Evolutionary conservation across 2,329 filamentous ascomycete species (phyloP).

Genomic region (Dothiorella sarmentorum): DNA sequence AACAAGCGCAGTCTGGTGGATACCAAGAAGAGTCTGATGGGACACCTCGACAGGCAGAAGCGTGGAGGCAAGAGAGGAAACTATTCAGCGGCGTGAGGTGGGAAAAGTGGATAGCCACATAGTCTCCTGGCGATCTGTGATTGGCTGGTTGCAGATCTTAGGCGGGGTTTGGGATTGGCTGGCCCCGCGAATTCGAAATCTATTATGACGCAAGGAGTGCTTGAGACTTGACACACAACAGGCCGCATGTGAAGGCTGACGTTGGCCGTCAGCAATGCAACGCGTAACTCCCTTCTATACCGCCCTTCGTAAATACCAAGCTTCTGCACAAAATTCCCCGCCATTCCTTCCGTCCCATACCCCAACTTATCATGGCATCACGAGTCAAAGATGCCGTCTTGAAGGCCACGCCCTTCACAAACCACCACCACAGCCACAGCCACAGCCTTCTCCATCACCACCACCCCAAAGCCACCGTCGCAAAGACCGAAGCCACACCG

Average conservation of each 20-base stretch:
- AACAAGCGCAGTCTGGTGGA: conserved; percentile 90
- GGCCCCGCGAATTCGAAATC: not conserved
- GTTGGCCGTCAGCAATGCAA: conserved; percentile 8
- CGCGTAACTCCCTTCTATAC: not conserved
- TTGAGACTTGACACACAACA: not conserved
- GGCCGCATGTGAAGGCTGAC: conserved; percentile 12
- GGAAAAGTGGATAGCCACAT: conserved; percentile 3
- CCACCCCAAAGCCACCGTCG: not conserved
- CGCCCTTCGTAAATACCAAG: conserved; percentile 3
- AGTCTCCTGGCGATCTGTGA: conserved; percentile 3
- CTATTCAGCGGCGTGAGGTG: conserved; percentile 18
- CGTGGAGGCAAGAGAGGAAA: conserved; percentile 80
- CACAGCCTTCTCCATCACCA: not conserved
- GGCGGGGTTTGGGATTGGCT: not conserved
- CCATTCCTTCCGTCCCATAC: not conserved
- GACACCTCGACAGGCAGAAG: conserved; percentile 79
- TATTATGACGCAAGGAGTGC: conserved; percentile 4
- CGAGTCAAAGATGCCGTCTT: conserved; percentile 4
- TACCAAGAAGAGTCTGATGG: conserved; percentile 74
- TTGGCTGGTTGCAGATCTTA: not conserved
- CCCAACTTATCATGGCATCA: not conserved
- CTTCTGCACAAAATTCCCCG: not conserved
- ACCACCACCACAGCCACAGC: too few species aligned
- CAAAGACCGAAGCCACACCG: not conserved
- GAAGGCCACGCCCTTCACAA: not conserved